These are phyloP conservation scores for Gloeopeniophorella convolvens DNA, from an alignment of 768 basidiomycete species.

Conservation along the genomic window DNA sequence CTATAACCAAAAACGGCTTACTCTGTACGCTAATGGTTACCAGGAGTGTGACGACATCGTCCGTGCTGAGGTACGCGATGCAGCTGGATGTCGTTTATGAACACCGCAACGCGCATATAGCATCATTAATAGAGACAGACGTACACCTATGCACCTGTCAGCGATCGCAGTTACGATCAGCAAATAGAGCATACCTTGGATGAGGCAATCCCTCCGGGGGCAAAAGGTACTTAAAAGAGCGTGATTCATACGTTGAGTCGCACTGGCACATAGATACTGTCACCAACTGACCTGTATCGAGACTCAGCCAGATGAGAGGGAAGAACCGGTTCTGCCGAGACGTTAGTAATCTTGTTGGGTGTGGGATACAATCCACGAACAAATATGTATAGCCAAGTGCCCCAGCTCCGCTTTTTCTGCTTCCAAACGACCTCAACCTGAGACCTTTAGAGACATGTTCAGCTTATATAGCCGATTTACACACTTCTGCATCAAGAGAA, in stretches of 20 bases:
- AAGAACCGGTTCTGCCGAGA: conserved; percentile 1
- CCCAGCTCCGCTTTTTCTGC: too few relatives aligned
- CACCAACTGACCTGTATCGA: neutral
- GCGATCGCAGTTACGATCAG: too few relatives aligned
- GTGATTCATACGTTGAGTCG: neutral
- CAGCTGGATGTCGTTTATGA: neutral
- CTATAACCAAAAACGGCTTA: neutral
- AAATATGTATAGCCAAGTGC: too few relatives aligned
- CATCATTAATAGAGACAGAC: neutral
- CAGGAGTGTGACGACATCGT: neutral
- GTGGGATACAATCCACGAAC: too few relatives aligned
- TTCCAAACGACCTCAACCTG: too few relatives aligned
- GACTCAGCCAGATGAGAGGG: neutral
- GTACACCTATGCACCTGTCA: neutral
- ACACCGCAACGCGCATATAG: neutral
- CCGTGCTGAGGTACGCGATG: neutral
- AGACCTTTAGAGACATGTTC: too few relatives aligned
- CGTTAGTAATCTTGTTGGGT: too few relatives aligned
- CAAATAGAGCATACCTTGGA: neutral
- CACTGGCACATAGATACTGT: too few relatives aligned
- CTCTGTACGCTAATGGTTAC: neutral
- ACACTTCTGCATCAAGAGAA: too few relatives aligned
- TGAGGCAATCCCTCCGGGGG: neutral
- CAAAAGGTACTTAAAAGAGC: neutral
- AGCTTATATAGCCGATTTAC: too few relatives aligned